phyloP scores from a whole-genome alignment of 192 early-diverging fungal genomes.

The Mortierella hygrophila region DNA sequence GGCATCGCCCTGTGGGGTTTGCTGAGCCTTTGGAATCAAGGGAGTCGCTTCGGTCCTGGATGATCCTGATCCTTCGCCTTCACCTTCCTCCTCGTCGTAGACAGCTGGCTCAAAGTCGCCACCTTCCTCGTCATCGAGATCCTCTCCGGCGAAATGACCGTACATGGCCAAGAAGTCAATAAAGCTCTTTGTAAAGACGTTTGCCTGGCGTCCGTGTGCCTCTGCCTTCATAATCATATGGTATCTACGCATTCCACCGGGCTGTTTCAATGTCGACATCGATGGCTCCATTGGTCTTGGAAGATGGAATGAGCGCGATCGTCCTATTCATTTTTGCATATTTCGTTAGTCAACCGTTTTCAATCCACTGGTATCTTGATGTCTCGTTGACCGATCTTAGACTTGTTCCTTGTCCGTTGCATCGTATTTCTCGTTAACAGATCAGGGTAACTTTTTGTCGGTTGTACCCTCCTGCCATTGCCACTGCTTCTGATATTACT shows the following conservation, averaged over 20 bases:
- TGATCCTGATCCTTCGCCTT: constrained; percentile 20
- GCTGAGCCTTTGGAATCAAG: constrained; percentile 54
- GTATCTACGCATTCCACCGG: constrained; percentile 92
- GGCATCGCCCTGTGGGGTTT: constrained; percentile 67
- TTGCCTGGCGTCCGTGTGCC: constrained; percentile 73
- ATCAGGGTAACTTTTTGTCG: no score
- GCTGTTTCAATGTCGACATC: constrained; percentile 74
- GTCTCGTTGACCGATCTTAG: no score
- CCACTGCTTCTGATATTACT: no score
- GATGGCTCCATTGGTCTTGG: constrained; percentile 66
- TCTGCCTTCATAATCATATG: constrained; percentile 82
- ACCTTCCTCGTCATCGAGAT: constrained; percentile 82
- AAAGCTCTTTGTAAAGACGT: constrained; percentile 90
- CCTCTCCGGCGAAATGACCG: constrained; percentile 95
- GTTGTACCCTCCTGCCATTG: no score
- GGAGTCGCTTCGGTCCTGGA: constrained; percentile 45
- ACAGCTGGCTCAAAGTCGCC: constrained; percentile 43
- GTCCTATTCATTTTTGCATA: constrained; percentile 22
- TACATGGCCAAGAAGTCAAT: constrained; percentile 94
- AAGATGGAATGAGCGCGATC: constrained; percentile 70
- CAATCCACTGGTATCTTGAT: no score
- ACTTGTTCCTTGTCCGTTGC: no score
- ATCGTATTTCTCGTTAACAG: no score
- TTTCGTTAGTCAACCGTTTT: neutral
- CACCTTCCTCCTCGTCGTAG: constrained; percentile 62